Percentiles rank a stretch among this genome's conserved stretches.
These are phyloP conservation scores for Parathielavia appendiculata DNA, from an alignment of 495 filamentous ascomycete species.

Conservation along the genomic window DNA sequence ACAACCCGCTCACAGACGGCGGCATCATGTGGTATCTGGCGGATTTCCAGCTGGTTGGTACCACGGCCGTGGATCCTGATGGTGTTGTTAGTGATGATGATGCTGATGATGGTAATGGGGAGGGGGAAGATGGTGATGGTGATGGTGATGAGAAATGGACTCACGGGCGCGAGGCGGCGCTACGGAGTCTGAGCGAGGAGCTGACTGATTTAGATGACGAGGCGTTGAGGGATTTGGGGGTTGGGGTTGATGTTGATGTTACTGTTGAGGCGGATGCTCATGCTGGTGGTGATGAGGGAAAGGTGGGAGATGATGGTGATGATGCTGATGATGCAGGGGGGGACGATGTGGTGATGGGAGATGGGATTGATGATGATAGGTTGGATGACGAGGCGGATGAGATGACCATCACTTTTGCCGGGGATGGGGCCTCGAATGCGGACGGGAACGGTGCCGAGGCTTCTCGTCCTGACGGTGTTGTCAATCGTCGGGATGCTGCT, in stretches of 20 bases:
- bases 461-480: neutral
- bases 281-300: neutral
- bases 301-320: neutral
- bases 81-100: constrained; percentile 19
- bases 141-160: constrained; percentile 47
- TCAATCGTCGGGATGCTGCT: neutral
- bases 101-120: neutral
- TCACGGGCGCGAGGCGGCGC: constrained; percentile 62
- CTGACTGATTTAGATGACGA: constrained; percentile 86
- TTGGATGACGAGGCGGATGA: neutral
- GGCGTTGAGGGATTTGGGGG: constrained; percentile 59
- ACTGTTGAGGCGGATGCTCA: constrained; percentile 22
- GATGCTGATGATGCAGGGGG: neutral
- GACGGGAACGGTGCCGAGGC: neutral
- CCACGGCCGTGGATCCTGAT: constrained; percentile 48
- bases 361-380: too few species aligned
- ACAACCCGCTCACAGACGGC: constrained; percentile 58
- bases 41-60: constrained; percentile 72
- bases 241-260: constrained; percentile 39
- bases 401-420: neutral
- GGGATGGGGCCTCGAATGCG: neutral
- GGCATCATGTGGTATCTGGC: constrained; percentile 87
- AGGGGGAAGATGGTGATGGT: neutral
- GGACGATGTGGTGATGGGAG: neutral
- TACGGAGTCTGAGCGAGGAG: constrained; percentile 77